Percentiles rank a stretch among this genome's conserved stretches.
Evolutionary conservation across 2,329 filamentous ascomycete species (phyloP).

Genomic region (Clarireedia sp.): DNA sequence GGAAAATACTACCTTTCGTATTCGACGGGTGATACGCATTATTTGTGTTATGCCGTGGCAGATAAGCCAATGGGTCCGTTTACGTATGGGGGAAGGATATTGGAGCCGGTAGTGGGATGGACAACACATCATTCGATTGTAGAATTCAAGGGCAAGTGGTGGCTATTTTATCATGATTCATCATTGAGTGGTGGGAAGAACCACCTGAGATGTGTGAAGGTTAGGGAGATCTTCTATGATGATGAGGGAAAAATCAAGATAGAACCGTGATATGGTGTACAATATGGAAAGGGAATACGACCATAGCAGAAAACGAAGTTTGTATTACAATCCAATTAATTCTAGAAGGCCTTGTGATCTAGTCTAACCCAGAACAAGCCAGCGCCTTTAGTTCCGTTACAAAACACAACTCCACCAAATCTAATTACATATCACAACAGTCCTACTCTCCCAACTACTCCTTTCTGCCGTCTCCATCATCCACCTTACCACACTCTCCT

Average conservation of each 20-base stretch:
- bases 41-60: constrained; percentile 60
- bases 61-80: constrained; percentile 62
- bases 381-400: neutral
- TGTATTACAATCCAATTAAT: too few species aligned
- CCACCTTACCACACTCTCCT: constrained; percentile 35
- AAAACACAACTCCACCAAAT: neutral
- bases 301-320: neutral
- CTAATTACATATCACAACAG: constrained; percentile 8
- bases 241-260: constrained; percentile 50
- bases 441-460: neutral
- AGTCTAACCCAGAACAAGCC: neutral
- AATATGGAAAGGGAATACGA: neutral
- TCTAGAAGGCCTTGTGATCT: too few species aligned
- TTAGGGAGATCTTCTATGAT: constrained; percentile 67
- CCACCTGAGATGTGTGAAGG: constrained; percentile 67
- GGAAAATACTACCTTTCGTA: constrained; percentile 69
- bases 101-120: constrained; percentile 73
- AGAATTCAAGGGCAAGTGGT: constrained; percentile 65
- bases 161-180: constrained; percentile 70
- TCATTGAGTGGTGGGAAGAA: constrained; percentile 59
- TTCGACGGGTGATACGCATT: constrained; percentile 72
- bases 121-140: constrained; percentile 76
- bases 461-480: constrained; percentile 31
- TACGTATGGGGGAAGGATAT: constrained; percentile 60
- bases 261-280: neutral